Evolutionary conservation across 129 eudicot species (phyloP).

Genomic region (Flaveria sonorensis): DNA sequence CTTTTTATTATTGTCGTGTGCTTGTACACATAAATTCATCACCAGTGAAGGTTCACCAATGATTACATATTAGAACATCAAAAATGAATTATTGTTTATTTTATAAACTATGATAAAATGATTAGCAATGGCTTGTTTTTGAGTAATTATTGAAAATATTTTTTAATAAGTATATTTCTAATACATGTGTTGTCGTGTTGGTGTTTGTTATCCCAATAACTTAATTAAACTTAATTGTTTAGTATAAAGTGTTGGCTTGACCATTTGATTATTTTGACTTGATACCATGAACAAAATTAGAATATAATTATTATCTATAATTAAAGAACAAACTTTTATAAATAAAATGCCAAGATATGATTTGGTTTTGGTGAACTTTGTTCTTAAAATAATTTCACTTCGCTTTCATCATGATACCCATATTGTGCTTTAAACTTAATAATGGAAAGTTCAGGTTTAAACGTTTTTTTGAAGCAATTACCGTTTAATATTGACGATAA

Average conservation of each 20-base stretch:
- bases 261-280: slow-evolving; percentile 5
- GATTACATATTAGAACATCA: background rate
- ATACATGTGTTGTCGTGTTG: too few relatives aligned
- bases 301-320: background rate
- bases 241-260: slow-evolving; percentile 22
- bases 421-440: slow-evolving; percentile 8
- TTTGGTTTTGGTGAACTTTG: slow-evolving; percentile 20
- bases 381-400: slow-evolving; percentile 13
- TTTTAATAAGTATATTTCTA: too few relatives aligned
- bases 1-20: background rate
- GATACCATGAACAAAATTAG: slow-evolving; percentile 17
- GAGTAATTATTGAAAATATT: too few relatives aligned
- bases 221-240: background rate
- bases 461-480: background rate
- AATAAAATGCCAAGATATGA: slow-evolving; percentile 16
- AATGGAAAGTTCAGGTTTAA: background rate
- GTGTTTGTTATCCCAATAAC: background rate
- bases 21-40: background rate
- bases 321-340: background rate
- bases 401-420: slow-evolving; percentile 32
- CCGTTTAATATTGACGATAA: background rate
- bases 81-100: background rate
- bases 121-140: background rate
- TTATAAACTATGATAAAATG: background rate
- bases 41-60: background rate